Evolutionary conservation across 768 basidiomycete genomes (phyloP).

Genomic region (Termitomyces sp.): DNA sequence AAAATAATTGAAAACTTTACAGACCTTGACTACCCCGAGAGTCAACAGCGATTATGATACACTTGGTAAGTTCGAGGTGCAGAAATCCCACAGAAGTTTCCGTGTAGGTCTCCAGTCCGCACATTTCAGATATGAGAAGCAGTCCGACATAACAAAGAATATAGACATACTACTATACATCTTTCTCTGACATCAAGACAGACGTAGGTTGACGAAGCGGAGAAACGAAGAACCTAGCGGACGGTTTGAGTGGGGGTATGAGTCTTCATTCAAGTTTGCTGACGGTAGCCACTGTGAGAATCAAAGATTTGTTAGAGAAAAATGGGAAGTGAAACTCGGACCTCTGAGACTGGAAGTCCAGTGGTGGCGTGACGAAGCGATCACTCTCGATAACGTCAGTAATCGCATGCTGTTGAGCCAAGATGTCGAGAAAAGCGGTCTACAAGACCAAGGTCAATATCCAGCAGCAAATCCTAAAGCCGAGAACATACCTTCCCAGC

Average conservation of each 20-base stretch:
- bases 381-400: conserved; percentile 49
- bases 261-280: conserved; percentile 82
- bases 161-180: conserved; percentile 64
- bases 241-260: conserved; percentile 76
- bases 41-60: conserved; percentile 57
- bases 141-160: background rate
- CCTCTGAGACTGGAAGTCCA: conserved; percentile 64
- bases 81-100: conserved; percentile 63
- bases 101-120: conserved; percentile 56
- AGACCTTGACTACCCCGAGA: conserved; percentile 81
- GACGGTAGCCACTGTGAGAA: conserved; percentile 67
- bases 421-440: conserved; percentile 59
- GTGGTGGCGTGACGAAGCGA: conserved; percentile 49
- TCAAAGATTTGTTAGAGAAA: background rate
- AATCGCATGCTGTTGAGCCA: conserved; percentile 46
- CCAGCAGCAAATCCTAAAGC: no score
- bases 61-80: conserved; percentile 45
- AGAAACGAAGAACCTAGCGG: conserved; percentile 75
- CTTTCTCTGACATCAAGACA: conserved; percentile 68
- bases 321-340: conserved; percentile 10
- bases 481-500: conserved; percentile 37
- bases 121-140: conserved; percentile 35
- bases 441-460: background rate
- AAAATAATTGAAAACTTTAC: background rate
- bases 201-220: conserved; percentile 71